Percentiles rank a stretch among this genome's conserved stretches.
phyloP scores from a whole-genome alignment of 2,329 filamentous ascomycete species.

The Ascochyta lentis region DNA sequence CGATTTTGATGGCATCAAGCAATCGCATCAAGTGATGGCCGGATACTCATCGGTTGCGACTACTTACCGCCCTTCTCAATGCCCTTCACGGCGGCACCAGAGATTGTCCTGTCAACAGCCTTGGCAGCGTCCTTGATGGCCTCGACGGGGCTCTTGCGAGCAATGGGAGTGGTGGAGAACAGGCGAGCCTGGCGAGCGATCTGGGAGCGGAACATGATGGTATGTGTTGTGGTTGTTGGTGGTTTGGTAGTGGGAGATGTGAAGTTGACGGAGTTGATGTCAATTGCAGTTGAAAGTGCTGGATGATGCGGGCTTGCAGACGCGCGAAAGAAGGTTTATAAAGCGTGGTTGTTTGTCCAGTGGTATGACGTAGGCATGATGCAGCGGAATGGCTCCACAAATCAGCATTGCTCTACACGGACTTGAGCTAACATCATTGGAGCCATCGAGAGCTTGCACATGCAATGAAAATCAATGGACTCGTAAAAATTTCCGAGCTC shows the following conservation, averaged over 20 bases:
- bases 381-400: neutral
- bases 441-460: slow-evolving; percentile 7
- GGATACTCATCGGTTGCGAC: neutral
- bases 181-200: slow-evolving; percentile 55
- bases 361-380: neutral
- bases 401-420: neutral
- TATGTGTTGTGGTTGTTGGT: slow-evolving; percentile 6
- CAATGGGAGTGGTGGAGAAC: slow-evolving; percentile 61
- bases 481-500: too few relatives aligned
- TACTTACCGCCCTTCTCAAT: slow-evolving; percentile 68
- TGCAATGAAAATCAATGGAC: neutral
- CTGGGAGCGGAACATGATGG: slow-evolving; percentile 56
- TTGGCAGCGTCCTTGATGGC: slow-evolving; percentile 65
- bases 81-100: slow-evolving; percentile 64
- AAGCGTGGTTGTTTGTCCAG: neutral
- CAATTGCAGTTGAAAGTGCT: slow-evolving; percentile 14
- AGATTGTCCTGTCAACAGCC: slow-evolving; percentile 62
- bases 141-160: slow-evolving; percentile 61
- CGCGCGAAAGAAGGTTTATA: slow-evolving; percentile 14
- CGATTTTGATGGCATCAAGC: slow-evolving; percentile 6
- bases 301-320: neutral
- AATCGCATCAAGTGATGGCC: slow-evolving; percentile 9
- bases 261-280: slow-evolving; percentile 1
- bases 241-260: slow-evolving; percentile 8
- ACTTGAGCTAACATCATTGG: neutral